These are phyloP conservation scores for Pholiota conissans DNA, from an alignment of 768 basidiomycete species.

Conservation along the genomic window DNA sequence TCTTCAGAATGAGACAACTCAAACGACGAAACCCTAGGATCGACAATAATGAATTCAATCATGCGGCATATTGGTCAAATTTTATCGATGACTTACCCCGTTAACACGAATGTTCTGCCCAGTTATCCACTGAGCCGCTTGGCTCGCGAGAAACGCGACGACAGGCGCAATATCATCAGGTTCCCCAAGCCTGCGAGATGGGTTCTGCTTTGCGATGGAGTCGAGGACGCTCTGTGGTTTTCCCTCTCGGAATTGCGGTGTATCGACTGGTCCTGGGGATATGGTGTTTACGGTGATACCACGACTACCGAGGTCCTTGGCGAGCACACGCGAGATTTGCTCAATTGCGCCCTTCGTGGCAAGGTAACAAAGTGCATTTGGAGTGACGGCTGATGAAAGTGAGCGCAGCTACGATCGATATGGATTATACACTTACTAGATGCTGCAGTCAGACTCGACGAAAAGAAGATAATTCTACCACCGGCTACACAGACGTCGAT, in stretches of 20 bases:
- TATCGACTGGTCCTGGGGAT: constrained; percentile 57
- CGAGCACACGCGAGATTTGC: constrained; percentile 55
- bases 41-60: not conserved
- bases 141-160: constrained; percentile 52
- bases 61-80: not conserved
- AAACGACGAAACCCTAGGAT: constrained; percentile 23
- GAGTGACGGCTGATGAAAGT: constrained; percentile 34
- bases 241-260: constrained; percentile 54
- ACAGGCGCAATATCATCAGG: constrained; percentile 55
- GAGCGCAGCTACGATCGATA: not conserved
- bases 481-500: constrained; percentile 33
- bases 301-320: constrained; percentile 54
- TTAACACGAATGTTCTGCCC: constrained; percentile 58
- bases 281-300: constrained; percentile 60
- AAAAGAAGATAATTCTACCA: constrained; percentile 59
- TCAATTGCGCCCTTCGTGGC: constrained; percentile 62
- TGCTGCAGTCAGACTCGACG: constrained; percentile 45
- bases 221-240: constrained; percentile 48
- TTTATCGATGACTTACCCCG: constrained; percentile 40
- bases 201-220: constrained; percentile 43
- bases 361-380: constrained; percentile 51
- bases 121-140: constrained; percentile 56
- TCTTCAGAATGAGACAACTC: not conserved
- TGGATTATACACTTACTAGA: constrained; percentile 27
- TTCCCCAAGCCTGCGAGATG: constrained; percentile 44